Base-by-base conservation (phyloP, 2,329 filamentous ascomycete genomes). In the Neonectria neomacrospora region DNA sequence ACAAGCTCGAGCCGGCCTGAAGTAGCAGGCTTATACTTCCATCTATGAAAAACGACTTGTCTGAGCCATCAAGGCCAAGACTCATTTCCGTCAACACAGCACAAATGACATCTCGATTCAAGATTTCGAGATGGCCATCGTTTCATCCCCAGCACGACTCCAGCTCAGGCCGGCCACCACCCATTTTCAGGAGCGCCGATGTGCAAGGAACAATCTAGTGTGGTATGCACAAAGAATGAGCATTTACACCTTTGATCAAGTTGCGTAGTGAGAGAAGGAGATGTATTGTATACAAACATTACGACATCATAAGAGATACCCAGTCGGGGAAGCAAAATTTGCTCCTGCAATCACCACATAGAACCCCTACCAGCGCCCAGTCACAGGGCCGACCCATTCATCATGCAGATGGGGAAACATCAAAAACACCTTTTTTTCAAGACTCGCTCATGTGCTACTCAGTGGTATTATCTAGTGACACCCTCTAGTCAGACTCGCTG, bases 401-500 rank as follows among this genome's bases (percentile, higher is more conserved):
- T 30, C 16, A 28, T 10, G 14, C 5, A 45, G 2, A 39, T 34
- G 39, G 28, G 39, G 30, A 34, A 39, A 58, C 32, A 53, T 37
- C 20, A 58, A 37, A 37, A 45, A 34, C 48, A 28, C 39, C 47
- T 41, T 52, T 52, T 44, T 58, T 51, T 58, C 32, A 34, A 34
- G n/a, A 39, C 47, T 50, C 37, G n/a, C 47, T 52, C 26, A 26
- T 39, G 20, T 57, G 47, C 59, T 56, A 56, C 47, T 37, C n/a
- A 22, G 55, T 65, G 51, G 32, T 67, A 64, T 61, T 67, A 68
- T 72, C 67, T 65, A 68, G 54, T 66, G 54, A 47, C 55, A 48
- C 45, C n/a, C 32, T 63, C 54, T 71, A 77, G 48, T 79, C 75
- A 37, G 74, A 81, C 37, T 81, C 80, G 56, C 77, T 79, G 44